Conservation (phyloP, 805 yeast species). For the Candida takata region DNA sequence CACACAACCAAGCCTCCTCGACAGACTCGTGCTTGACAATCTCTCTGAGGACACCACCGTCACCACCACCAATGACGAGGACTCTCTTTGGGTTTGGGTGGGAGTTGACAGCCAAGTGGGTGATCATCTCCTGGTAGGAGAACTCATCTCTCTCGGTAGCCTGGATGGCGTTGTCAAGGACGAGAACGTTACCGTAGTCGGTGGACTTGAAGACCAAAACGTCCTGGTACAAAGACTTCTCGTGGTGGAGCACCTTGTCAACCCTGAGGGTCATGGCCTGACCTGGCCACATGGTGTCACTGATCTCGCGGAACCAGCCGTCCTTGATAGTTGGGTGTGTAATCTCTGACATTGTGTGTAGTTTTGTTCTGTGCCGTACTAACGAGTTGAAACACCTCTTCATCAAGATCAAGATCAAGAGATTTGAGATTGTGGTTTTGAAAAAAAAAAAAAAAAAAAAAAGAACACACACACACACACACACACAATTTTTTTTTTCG, state of each 20-base stretch:
- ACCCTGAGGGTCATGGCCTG: conserved; percentile 93
- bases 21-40: conserved; percentile 81
- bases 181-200: conserved; percentile 91
- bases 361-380: not conserved
- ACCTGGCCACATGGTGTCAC: conserved; percentile 98
- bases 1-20: conserved; percentile 87
- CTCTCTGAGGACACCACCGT: conserved; percentile 96
- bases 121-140: conserved; percentile 96
- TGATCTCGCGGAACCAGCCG: conserved; percentile 96
- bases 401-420: too few relatives aligned
- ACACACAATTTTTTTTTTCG: too few relatives aligned
- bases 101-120: conserved; percentile 86
- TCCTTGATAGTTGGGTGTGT: conserved; percentile 45
- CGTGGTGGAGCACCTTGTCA: conserved; percentile 78
- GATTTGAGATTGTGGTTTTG: too few relatives aligned
- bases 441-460: too few relatives aligned
- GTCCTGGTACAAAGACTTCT: conserved; percentile 86
- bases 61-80: conserved; percentile 97
- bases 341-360: conserved; percentile 26
- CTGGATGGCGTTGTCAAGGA: conserved; percentile 91
- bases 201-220: conserved; percentile 89
- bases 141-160: conserved; percentile 97
- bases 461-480: too few relatives aligned
- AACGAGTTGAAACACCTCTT: too few relatives aligned
- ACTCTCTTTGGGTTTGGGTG: conserved; percentile 94